Evolutionary conservation across 768 basidiomycete species (phyloP).

Genomic region (Phylloporus rhodoxanthus): DNA sequence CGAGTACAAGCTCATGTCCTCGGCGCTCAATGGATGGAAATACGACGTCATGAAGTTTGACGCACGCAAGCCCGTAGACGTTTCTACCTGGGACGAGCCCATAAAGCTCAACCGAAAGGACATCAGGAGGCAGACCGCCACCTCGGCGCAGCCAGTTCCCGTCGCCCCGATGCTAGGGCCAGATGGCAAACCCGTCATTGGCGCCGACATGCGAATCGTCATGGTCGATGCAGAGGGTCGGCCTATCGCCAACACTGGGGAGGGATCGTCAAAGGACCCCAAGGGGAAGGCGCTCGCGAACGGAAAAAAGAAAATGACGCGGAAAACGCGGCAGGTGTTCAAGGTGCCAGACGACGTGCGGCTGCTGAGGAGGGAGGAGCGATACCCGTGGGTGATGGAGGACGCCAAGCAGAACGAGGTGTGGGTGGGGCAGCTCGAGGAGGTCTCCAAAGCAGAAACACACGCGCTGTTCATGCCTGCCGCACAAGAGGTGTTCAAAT

Average conservation of each 20-base stretch:
- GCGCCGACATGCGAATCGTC: conserved; percentile 66
- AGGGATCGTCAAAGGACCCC: conserved; percentile 26
- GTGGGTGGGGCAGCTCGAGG: conserved; percentile 82
- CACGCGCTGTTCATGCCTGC: conserved; percentile 83
- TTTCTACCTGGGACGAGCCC: conserved; percentile 62
- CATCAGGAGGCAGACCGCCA: conserved; percentile 44
- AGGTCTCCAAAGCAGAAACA: conserved; percentile 61
- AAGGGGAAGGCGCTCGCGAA: conserved; percentile 42
- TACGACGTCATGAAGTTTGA: conserved; percentile 93
- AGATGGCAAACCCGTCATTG: conserved; percentile 82
- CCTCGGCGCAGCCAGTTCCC: conserved; percentile 40
- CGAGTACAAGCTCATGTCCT: conserved; percentile 76
- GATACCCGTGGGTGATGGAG: conserved; percentile 91
- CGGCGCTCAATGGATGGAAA: conserved; percentile 79
- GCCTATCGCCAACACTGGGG: conserved; percentile 44
- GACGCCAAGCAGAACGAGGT: conserved; percentile 63
- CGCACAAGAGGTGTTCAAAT: conserved; percentile 76
- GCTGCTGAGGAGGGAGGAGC: conserved; percentile 77
- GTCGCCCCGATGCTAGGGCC: conserved; percentile 72
- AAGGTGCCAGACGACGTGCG: conserved; percentile 71
- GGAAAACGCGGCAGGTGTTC: conserved; percentile 80
- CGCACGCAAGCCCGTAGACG: conserved; percentile 64
- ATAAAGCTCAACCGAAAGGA: conserved; percentile 89
- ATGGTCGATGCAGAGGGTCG: conserved; percentile 78
- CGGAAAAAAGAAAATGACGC: conserved; percentile 71